Evolutionary conservation across 352 stramenopile genomes (phyloP), one percentile per base, ranked within the genome.

Genomic region (Hyaloperonospora arabidopsidis): DNA sequence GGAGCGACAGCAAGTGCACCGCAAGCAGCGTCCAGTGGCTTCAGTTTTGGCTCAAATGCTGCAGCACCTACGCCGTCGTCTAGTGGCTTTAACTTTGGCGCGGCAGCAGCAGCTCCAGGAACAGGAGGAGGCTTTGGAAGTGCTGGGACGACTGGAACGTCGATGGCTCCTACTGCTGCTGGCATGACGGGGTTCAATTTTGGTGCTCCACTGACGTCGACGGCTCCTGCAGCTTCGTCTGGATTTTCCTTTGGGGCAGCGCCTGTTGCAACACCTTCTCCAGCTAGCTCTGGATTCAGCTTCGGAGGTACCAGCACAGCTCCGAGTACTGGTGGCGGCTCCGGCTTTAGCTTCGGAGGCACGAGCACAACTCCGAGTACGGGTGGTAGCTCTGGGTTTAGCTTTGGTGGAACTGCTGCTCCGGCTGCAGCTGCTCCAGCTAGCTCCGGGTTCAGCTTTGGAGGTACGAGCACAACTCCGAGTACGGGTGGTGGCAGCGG

Each of bases 1-100:
- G 76, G 76, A 22, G 61, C 65, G 5, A 74, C 65, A n/a, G 54
- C 65, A 63, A 46, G 62, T 49, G 54, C 56, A 14, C 49, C 64
- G 2, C 60, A 59, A 17, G 51, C 61, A 23, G 66, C 45, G 32
- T 17, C 65, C 4, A 51, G 64, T 17, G 72, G 75, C 44, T 86
- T 86, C 38, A 75, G 55, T 36, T 86, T 86, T 29, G 67, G 76
- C 5, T 55, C 57, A 45, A 10, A 4, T 8, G 52, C 52, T n/a
- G 45, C 63, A 7, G 18, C 57, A 11, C 29, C 68, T 13, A 43
- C 61, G 15, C 47, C 58, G 5, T 59, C 57, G 5, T 59, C 57
- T 5, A 43, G 46, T 21, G 54, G 57, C 22, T 70, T 74, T 38
- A 65, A 50, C 35, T 72, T 72, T 65, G 63, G 67, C 11, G 58